phyloP scores from a whole-genome alignment of 768 basidiomycete genomes.

The Mycena albidolilacea region DNA sequence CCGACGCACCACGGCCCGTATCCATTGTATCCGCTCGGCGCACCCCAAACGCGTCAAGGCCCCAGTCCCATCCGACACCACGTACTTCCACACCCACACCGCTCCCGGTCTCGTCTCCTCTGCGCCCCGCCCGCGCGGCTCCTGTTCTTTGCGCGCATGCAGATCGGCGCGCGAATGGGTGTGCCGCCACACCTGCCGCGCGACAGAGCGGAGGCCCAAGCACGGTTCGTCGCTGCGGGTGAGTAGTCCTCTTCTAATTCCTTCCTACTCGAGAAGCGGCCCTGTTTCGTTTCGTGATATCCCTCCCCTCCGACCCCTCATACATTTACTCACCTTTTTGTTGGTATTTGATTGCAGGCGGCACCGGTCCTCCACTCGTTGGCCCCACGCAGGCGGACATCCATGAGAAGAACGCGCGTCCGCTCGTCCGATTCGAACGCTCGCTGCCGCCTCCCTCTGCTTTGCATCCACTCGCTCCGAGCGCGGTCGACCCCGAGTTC shows the following conservation, averaged over 20 bases:
- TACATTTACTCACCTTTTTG: not conserved
- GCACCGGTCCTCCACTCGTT: slow-evolving; percentile 18
- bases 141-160: slow-evolving; percentile 59
- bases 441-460: not conserved
- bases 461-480: not conserved
- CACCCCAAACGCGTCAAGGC: not conserved
- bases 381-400: slow-evolving; percentile 62
- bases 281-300: no score
- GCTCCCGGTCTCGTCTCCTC: slow-evolving; percentile 45
- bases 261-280: not conserved
- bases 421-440: slow-evolving; percentile 46
- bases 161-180: slow-evolving; percentile 49
- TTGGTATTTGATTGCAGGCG: not conserved
- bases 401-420: slow-evolving; percentile 58
- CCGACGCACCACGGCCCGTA: slow-evolving; percentile 32
- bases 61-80: not conserved
- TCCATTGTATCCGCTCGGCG: slow-evolving; percentile 22
- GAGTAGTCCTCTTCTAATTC: not conserved
- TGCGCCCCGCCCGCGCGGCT: slow-evolving; percentile 61
- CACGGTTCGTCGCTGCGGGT: not conserved
- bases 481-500: not conserved
- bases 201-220: slow-evolving; percentile 38
- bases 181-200: slow-evolving; percentile 42
- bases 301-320: no score
- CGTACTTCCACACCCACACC: not conserved